phyloP scores from a whole-genome alignment of 2,329 filamentous ascomycete species.

The Annulohypoxylon truncatum region DNA sequence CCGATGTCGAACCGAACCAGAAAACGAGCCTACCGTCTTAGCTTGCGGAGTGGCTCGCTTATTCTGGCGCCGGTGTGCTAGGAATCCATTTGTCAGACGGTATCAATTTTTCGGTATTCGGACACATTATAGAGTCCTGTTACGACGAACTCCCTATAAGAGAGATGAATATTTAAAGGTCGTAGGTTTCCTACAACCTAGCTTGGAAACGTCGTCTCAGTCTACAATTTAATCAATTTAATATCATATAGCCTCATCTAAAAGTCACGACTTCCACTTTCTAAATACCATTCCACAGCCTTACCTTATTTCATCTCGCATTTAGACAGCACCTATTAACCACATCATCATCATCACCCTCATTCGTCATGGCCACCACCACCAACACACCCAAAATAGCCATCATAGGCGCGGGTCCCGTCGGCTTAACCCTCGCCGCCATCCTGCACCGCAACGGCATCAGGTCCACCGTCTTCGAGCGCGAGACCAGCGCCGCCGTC shows the following conservation, averaged over 20 bases:
- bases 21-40: background rate
- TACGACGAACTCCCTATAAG: background rate
- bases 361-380: conserved; percentile 1
- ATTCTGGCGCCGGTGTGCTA: background rate
- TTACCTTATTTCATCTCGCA: background rate
- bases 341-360: background rate
- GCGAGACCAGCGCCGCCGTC: conserved; percentile 40
- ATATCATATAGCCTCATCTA: too few relatives aligned
- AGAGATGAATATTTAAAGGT: background rate
- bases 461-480: conserved; percentile 48
- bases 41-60: background rate
- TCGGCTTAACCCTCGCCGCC: conserved; percentile 48
- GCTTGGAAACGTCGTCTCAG: background rate
- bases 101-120: conserved; percentile 14
- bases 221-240: too few relatives aligned
- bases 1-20: background rate
- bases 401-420: conserved; percentile 50
- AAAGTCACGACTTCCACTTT: background rate
- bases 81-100: too few relatives aligned
- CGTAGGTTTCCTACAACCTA: background rate
- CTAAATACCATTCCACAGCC: background rate
- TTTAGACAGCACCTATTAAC: too few relatives aligned
- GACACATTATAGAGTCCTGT: background rate
- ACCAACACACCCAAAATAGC: conserved; percentile 43
- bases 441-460: conserved; percentile 48